Evolutionary conservation across 2,329 filamentous ascomycete genomes (phyloP).

Genomic region (Ophiostoma angusticollis): DNA sequence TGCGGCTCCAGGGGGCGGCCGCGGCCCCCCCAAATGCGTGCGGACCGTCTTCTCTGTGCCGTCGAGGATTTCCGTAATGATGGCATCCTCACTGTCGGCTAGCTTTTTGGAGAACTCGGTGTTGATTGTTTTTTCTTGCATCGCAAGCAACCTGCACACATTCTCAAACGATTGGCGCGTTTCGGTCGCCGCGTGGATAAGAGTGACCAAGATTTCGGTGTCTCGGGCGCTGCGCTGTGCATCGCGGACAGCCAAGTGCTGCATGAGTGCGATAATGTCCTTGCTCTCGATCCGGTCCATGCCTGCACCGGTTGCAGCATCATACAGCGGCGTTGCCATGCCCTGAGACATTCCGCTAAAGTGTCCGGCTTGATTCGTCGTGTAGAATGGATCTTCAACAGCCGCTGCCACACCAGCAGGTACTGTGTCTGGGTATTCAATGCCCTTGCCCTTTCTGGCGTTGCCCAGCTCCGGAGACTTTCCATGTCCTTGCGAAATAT

Average conservation of each 20-base stretch:
- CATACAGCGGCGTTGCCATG: slow-evolving; percentile 79
- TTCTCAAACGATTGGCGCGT: slow-evolving; percentile 96
- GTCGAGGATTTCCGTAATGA: slow-evolving; percentile 76
- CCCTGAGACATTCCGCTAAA: slow-evolving; percentile 86
- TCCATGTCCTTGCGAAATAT: slow-evolving; percentile 62
- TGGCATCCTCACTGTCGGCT: slow-evolving; percentile 75
- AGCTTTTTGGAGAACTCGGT: slow-evolving; percentile 60
- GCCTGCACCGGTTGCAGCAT: slow-evolving; percentile 73
- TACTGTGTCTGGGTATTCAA: slow-evolving; percentile 39
- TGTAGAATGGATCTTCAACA: slow-evolving; percentile 55
- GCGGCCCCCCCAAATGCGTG: slow-evolving; percentile 70
- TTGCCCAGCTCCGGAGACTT: slow-evolving; percentile 39
- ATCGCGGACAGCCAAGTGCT: slow-evolving; percentile 93
- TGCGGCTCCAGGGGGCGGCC: slow-evolving; percentile 58
- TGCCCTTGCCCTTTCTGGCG: slow-evolving; percentile 39
- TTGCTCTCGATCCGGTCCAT: slow-evolving; percentile 90
- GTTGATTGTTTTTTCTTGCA: slow-evolving; percentile 81
- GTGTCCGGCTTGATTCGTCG: slow-evolving; percentile 48
- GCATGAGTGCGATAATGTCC: slow-evolving; percentile 95
- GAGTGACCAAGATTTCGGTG: slow-evolving; percentile 87
- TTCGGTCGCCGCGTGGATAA: slow-evolving; percentile 86
- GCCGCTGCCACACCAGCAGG: slow-evolving; percentile 15
- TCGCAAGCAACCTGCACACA: slow-evolving; percentile 80
- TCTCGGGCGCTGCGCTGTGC: slow-evolving; percentile 92
- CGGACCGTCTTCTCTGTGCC: slow-evolving; percentile 78